Base-by-base conservation (phyloP, 2,329 filamentous ascomycete species). In the Colletotrichum shisoi region DNA sequence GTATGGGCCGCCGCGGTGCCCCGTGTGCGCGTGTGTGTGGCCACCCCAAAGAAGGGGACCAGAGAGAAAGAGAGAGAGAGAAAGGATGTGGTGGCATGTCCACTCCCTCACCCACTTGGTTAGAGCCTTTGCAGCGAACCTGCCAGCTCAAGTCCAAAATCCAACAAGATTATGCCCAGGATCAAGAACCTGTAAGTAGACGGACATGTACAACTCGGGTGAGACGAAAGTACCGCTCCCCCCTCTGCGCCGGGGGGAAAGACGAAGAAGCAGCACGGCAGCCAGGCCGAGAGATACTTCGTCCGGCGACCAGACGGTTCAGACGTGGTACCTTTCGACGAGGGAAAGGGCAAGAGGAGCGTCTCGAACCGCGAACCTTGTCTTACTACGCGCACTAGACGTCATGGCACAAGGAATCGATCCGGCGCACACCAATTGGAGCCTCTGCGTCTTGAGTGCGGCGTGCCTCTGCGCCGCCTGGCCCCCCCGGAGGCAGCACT, bases 341-440 rank as follows among this genome's bases (percentile, higher is more conserved):
- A 51, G 31, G 48, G 49, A 31, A 31, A 31, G 27, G 8, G 27
- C 27, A 31, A 31, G 27, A 31, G 27, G 6, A 48, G 31, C 44
- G 34, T 31, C 53, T 59, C 21, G 44, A 21, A 24, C 45, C 45
- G 24, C 44, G 51, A 67, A 67, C 61, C 65, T 67, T 64, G 65
- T 67, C 61, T 59, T 49, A 51, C 62, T 54, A 51, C 44, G 42
- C 51, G 54, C 49, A 64, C 54, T 48, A 64, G n/a, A 64, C 54
- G 65, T 67, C 56, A 64, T 67, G 63, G 56, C 61, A 67, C 65
- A 54, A 67, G 65, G 54, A 64, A 44, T 56, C 46, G 31, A 67
- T 57, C 65, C 56, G 61, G 39, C 49, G 34, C 61, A 62, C 57
- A 60, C 65, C 65, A 67, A 67, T 67, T 65, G 65, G 31, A 53